A percentile compares a stretch with the other conserved stretches of the same genome.
Evolutionary conservation across 2,329 filamentous ascomycete genomes (phyloP).

Genomic region (Cladorrhinum sp.): DNA sequence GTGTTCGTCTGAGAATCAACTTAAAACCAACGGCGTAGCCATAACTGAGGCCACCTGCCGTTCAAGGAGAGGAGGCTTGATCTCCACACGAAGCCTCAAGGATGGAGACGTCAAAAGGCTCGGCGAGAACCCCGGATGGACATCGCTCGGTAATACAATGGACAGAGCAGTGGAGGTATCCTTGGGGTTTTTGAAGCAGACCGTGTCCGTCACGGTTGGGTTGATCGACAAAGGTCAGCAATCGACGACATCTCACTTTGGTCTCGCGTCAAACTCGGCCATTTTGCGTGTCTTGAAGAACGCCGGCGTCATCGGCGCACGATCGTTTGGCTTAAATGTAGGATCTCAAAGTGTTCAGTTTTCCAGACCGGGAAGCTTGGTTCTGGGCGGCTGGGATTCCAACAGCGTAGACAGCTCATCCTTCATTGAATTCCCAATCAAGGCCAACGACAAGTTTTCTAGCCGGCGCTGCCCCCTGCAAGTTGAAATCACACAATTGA

Average conservation of each 20-base stretch:
- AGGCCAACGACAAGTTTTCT: not conserved
- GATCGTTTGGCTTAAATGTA: slow-evolving; percentile 18
- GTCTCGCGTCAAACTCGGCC: slow-evolving; percentile 8
- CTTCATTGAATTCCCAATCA: slow-evolving; percentile 1
- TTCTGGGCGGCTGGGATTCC: slow-evolving; percentile 16
- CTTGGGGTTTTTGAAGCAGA: slow-evolving; percentile 1
- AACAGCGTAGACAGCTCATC: slow-evolving; percentile 10
- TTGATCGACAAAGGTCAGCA: slow-evolving; percentile 14
- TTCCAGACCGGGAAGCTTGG: slow-evolving; percentile 14
- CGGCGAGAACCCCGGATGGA: slow-evolving; percentile 13
- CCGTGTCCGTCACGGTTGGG: slow-evolving; percentile 5
- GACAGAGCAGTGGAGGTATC: slow-evolving; percentile 6
- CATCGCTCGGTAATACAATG: slow-evolving; percentile 5
- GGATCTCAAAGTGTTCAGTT: slow-evolving; percentile 17
- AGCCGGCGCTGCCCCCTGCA: slow-evolving; percentile 7
- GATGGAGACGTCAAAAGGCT: not conserved
- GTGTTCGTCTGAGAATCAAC: slow-evolving; percentile 7
- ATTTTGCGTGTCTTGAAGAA: slow-evolving; percentile 11
- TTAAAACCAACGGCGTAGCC: not conserved
- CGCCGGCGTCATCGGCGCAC: slow-evolving; percentile 9
- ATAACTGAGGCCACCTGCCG: slow-evolving; percentile 11
- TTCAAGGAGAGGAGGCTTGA: slow-evolving; percentile 14
- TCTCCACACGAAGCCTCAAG: not conserved
- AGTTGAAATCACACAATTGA: not conserved
- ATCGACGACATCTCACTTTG: slow-evolving; percentile 16